Conservation (phyloP, 2,329 filamentous ascomycete species). For the Drechslerella stenobrocha region DNA sequence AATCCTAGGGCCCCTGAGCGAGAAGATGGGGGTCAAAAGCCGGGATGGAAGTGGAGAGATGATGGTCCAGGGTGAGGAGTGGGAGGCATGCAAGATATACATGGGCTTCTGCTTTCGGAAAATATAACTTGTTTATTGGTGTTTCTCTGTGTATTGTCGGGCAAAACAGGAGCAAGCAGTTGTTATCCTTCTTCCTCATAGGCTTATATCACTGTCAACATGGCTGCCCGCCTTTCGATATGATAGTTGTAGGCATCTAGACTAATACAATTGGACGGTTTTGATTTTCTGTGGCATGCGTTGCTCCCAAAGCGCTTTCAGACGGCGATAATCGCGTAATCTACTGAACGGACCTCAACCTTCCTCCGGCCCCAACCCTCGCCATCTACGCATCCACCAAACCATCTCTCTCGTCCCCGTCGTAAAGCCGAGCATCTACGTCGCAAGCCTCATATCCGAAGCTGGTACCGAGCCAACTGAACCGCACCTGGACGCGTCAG, state of each 20-base stretch:
- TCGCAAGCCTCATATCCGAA: too few relatives aligned
- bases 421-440: too few relatives aligned
- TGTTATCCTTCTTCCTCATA: neutral
- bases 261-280: too few relatives aligned
- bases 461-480: too few relatives aligned
- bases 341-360: conserved; percentile 15
- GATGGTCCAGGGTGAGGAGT: conserved; percentile 78
- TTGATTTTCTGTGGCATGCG: conserved; percentile 11
- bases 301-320: conserved; percentile 16
- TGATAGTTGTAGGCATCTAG: too few relatives aligned
- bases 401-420: neutral
- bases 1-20: conserved; percentile 78
- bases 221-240: too few relatives aligned
- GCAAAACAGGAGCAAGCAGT: conserved; percentile 1
- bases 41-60: conserved; percentile 62
- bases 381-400: neutral
- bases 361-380: neutral
- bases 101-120: conserved; percentile 48
- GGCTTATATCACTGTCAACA: too few relatives aligned
- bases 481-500: too few relatives aligned
- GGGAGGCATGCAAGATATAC: conserved; percentile 67
- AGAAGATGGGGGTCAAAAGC: conserved; percentile 90
- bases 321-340: conserved; percentile 42
- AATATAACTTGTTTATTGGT: conserved; percentile 19
- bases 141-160: neutral